Percentiles rank a stretch among this genome's conserved stretches.
These are phyloP conservation scores for Aspergillus aculeatinus DNA, from an alignment of 2,329 filamentous ascomycete species.

Conservation along the genomic window DNA sequence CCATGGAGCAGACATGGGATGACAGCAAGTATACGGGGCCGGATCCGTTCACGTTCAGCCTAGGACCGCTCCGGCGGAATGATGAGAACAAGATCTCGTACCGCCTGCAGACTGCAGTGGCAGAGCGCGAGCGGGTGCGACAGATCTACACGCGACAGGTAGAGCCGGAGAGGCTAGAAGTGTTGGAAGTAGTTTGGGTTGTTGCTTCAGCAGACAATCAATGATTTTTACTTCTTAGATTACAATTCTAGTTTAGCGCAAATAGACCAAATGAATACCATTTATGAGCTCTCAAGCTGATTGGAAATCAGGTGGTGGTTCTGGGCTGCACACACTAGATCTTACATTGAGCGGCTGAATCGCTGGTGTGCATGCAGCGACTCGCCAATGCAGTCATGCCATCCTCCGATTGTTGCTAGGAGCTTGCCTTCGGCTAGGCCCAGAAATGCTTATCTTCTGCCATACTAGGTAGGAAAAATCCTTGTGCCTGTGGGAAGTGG, in stretches of 20 bases:
- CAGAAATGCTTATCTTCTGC: too few species aligned
- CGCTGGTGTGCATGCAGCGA: neutral
- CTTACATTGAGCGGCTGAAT: neutral
- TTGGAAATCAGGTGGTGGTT: neutral
- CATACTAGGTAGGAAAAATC: too few species aligned
- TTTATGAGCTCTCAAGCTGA: neutral
- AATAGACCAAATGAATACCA: neutral
- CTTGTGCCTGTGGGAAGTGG: too few species aligned
- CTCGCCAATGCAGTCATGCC: neutral
- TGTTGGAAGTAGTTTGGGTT: constrained; percentile 27
- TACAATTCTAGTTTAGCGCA: neutral
- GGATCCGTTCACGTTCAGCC: constrained; percentile 48
- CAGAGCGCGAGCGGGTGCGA: constrained; percentile 42
- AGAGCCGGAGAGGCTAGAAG: constrained; percentile 14
- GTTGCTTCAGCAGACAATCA: neutral
- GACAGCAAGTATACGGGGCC: constrained; percentile 39
- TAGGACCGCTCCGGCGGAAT: constrained; percentile 48
- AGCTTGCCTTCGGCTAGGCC: too few species aligned
- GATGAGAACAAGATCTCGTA: constrained; percentile 52
- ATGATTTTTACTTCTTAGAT: too few species aligned
- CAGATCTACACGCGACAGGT: constrained; percentile 51
- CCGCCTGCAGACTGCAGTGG: constrained; percentile 43
- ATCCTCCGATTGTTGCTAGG: neutral
- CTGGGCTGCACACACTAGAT: neutral
- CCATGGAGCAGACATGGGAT: constrained; percentile 54